Percentiles rank a stretch among this genome's conserved stretches.
Evolutionary conservation across 2,329 filamentous ascomycete genomes (phyloP).

Genomic region (Herpotrichia juniperi): DNA sequence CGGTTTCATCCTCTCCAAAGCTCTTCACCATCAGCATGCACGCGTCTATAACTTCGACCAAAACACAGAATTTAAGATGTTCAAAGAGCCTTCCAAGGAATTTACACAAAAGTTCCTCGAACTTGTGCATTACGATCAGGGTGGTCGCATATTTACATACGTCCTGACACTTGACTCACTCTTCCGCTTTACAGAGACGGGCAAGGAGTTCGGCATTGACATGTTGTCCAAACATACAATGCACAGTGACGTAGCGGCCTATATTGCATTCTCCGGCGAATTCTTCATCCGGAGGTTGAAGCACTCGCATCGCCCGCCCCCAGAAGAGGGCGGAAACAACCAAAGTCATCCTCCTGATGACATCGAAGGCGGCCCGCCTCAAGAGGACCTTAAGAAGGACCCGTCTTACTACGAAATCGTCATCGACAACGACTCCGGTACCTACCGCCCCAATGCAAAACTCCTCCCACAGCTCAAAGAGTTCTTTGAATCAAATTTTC

Average conservation of each 20-base stretch:
- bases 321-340: slow-evolving; percentile 40
- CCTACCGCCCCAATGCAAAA: slow-evolving; percentile 84
- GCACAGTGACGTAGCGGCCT: slow-evolving; percentile 90
- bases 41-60: slow-evolving; percentile 89
- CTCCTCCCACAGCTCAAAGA: slow-evolving; percentile 73
- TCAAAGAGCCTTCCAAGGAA: slow-evolving; percentile 69
- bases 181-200: slow-evolving; percentile 91
- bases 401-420: slow-evolving; percentile 77
- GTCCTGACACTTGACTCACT: slow-evolving; percentile 86
- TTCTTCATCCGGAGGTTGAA: slow-evolving; percentile 82
- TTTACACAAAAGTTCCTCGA: slow-evolving; percentile 82
- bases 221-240: slow-evolving; percentile 94
- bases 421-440: slow-evolving; percentile 95
- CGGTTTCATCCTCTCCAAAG: slow-evolving; percentile 80
- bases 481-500: slow-evolving; percentile 76
- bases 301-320: slow-evolving; percentile 49
- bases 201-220: slow-evolving; percentile 94
- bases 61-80: slow-evolving; percentile 73
- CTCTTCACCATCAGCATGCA: slow-evolving; percentile 86
- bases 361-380: slow-evolving; percentile 53
- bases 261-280: slow-evolving; percentile 90
- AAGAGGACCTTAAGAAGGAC: slow-evolving; percentile 53
- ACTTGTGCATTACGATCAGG: slow-evolving; percentile 84
- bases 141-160: slow-evolving; percentile 88
- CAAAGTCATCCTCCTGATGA: slow-evolving; percentile 59